These are phyloP conservation scores for Teunomyces lycoperdinae DNA, from an alignment of 805 yeast species.

Conservation along the genomic window DNA sequence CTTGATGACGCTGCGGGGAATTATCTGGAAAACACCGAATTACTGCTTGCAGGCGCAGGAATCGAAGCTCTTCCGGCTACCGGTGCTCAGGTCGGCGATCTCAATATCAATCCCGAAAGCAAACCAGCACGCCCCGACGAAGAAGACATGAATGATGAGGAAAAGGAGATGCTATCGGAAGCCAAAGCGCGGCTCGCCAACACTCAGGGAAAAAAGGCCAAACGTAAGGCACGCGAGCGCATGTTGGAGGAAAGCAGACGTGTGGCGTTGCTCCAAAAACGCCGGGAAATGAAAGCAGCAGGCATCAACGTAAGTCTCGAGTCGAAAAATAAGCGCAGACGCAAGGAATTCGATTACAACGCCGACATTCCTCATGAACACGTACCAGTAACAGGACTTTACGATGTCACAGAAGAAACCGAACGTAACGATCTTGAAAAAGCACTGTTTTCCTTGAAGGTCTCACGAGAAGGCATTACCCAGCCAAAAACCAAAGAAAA, in stretches of 20 bases:
- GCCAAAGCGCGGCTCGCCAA: constrained; percentile 89
- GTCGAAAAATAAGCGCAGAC: constrained; percentile 50
- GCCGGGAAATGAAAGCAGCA: constrained; percentile 79
- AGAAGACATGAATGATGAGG: constrained; percentile 80
- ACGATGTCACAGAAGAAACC: constrained; percentile 64
- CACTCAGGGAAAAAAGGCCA: constrained; percentile 93
- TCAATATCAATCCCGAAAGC: constrained; percentile 73
- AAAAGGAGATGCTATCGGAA: constrained; percentile 88
- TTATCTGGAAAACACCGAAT: constrained; percentile 26
- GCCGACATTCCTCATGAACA: constrained; percentile 81
- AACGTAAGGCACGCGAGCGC: constrained; percentile 82
- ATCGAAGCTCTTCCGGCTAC: constrained; percentile 47
- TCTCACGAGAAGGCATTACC: constrained; percentile 44
- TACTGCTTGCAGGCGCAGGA: constrained; percentile 51
- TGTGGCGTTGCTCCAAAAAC: constrained; percentile 70
- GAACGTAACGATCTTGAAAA: constrained; percentile 35
- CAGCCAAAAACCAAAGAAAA: constrained; percentile 35
- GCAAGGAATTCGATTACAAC: constrained; percentile 74
- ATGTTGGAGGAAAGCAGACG: constrained; percentile 75
- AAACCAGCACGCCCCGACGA: constrained; percentile 81
- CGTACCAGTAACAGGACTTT: constrained; percentile 62
- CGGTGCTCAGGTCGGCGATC: constrained; percentile 51
- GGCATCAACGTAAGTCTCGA: constrained; percentile 58
- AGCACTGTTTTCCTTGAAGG: constrained; percentile 41
- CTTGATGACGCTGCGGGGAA: constrained; percentile 46